Percentiles rank a stretch among this genome's conserved stretches.
phyloP scores from a whole-genome alignment of 2,329 filamentous ascomycete species.

The Podosphaera aphanis region DNA sequence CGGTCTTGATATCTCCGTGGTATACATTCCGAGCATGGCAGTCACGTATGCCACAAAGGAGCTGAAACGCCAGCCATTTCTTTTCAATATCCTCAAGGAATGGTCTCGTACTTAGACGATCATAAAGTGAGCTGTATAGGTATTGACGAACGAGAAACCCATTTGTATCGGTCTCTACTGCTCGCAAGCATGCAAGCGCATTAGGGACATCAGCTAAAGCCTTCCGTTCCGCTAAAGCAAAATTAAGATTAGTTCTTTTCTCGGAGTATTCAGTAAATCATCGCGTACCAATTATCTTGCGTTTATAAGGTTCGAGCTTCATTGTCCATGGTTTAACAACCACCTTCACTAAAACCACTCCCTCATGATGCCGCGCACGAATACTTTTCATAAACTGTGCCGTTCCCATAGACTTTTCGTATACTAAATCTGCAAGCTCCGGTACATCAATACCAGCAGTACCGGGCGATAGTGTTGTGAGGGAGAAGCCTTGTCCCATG shows the following conservation, averaged over 20 bases:
- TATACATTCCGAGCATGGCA: slow-evolving; percentile 76
- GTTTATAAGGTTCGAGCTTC: slow-evolving; percentile 56
- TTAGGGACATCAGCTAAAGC: slow-evolving; percentile 68
- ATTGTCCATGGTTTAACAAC: slow-evolving; percentile 82
- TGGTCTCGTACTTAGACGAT: slow-evolving; percentile 83
- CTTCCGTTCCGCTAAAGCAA: slow-evolving; percentile 47
- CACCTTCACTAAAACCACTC: slow-evolving; percentile 80
- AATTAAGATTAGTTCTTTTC: slow-evolving; percentile 4
- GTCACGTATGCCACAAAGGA: slow-evolving; percentile 77
- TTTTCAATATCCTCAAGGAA: slow-evolving; percentile 96
- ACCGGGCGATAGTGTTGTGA: slow-evolving; percentile 74
- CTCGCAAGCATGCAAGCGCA: slow-evolving; percentile 68
- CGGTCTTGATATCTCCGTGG: slow-evolving; percentile 95
- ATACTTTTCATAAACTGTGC: slow-evolving; percentile 95
- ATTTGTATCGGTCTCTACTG: slow-evolving; percentile 75
- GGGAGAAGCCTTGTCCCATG: slow-evolving; percentile 95
- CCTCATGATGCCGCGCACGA: slow-evolving; percentile 69
- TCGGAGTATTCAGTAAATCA: neutral
- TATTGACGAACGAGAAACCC: slow-evolving; percentile 88
- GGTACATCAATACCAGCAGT: slow-evolving; percentile 83
- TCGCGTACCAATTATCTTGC: slow-evolving; percentile 45
- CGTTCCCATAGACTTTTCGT: slow-evolving; percentile 78
- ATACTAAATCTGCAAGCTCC: slow-evolving; percentile 71
- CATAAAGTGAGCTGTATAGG: slow-evolving; percentile 89
- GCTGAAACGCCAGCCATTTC: slow-evolving; percentile 93